Base-by-base conservation (phyloP, 148 eudicot species). In the Tetragonia tetragonoides region DNA sequence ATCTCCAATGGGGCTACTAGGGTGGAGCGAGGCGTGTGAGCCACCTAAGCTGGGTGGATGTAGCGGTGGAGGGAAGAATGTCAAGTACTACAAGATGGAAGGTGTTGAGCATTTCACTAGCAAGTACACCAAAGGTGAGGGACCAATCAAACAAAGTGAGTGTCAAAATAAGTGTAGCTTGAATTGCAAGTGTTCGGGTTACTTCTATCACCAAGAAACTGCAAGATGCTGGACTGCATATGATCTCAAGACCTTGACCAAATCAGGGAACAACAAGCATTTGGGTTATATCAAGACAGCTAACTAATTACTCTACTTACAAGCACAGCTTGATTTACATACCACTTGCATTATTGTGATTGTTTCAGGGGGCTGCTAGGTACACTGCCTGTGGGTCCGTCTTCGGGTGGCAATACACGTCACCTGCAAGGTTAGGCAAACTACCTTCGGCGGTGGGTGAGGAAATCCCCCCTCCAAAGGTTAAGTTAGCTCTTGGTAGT, bases 121-220 rank as follows among this genome's bases (percentile, higher is more conserved):
- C 65, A 88, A 81, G 84, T 88, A 82, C 69, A 84, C 83, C 0
- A 74, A 40, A 11, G 93, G 91, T 44, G 69, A 66, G 53, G 89
- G 87, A 9, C 85, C 87, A 2, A 74, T 85, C 23, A 78, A 66
- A 72, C 82, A 66, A 57, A 62, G 40, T 8, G 67, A 70, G 1
- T 90, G 91, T 62, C 67, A 68, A 38, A 72, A 41, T 28, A 90
- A 81, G 75, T 90, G 94, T 60, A 85, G 64, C 10, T 74, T 60
- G 1, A 91, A 90, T 84, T 90, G 93, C 70, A 90, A 82, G 81
- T 87, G 90, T 38, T 37, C 75, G 74, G 94, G 91, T 2, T 88
- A 85, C 71, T 90, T 90, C 76, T 87, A 85, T 60, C 86, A 87
- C 23, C 66, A 70, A 34, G 88, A 83, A 46, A 75, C 59, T 23